These are phyloP conservation scores for Hortaea sp. DNA, from an alignment of 2,329 filamentous ascomycete species.

Conservation along the genomic window DNA sequence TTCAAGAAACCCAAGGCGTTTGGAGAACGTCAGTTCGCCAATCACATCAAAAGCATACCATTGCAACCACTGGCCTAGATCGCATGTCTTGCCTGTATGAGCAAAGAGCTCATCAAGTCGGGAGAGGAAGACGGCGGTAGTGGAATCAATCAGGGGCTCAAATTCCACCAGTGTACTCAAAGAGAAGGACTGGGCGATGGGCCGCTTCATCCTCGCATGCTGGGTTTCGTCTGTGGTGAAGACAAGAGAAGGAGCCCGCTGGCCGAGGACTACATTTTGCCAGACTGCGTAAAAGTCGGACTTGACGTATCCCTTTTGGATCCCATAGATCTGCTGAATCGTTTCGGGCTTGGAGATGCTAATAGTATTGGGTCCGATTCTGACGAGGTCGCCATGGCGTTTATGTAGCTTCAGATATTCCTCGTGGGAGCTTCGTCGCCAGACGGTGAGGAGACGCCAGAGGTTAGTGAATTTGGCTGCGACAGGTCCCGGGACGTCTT, in stretches of 20 bases:
- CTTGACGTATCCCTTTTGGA: conserved; percentile 14
- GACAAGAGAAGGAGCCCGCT: conserved; percentile 14
- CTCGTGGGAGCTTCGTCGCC: conserved; percentile 50
- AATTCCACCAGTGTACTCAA: conserved; percentile 64
- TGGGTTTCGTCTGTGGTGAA: conserved; percentile 19
- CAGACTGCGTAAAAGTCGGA: conserved; percentile 9
- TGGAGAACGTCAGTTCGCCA: conserved; percentile 31
- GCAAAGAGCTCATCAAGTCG: conserved; percentile 25
- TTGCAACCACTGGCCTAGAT: conserved; percentile 63
- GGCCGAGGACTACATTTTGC: conserved; percentile 18
- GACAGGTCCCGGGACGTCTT: conserved; percentile 41
- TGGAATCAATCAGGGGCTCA: conserved; percentile 67
- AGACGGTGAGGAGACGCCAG: conserved; percentile 36
- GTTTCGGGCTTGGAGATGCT: conserved; percentile 60
- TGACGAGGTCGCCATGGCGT: conserved; percentile 58
- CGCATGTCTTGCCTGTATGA: conserved; percentile 36
- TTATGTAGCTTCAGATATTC: conserved; percentile 50
- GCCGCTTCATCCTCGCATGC: conserved; percentile 18
- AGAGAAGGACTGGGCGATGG: conserved; percentile 14
- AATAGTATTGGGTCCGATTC: conserved; percentile 66
- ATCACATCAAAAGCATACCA: conserved; percentile 75
- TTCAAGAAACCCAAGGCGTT: conserved; percentile 13
- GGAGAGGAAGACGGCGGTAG: conserved; percentile 51
- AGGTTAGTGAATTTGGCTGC: conserved; percentile 44
- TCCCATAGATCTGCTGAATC: conserved; percentile 48